Evolutionary conservation across 192 early-diverging fungal genomes (phyloP).

Genomic region (Chytriomyces hyalinus): DNA sequence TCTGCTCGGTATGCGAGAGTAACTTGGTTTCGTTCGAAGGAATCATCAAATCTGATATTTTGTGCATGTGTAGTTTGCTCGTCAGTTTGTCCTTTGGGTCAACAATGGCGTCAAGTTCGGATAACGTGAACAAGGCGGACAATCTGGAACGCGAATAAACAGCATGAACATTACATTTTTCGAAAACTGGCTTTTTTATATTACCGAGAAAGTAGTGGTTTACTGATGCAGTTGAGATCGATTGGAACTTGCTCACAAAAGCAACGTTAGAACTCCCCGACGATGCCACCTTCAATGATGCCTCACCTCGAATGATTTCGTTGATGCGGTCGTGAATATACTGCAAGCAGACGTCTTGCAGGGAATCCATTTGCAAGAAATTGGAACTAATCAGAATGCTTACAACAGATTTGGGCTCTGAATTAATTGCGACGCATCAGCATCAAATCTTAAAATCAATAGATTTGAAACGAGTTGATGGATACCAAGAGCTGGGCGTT

Average conservation of each 20-base stretch:
- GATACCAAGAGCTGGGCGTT: constrained; percentile 47
- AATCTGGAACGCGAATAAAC: constrained; percentile 30
- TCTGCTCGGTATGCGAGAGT: no score
- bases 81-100: constrained; percentile 53
- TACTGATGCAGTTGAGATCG: constrained; percentile 53
- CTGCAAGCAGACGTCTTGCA: constrained; percentile 52
- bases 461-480: background rate
- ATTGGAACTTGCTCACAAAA: constrained; percentile 47
- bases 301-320: constrained; percentile 51
- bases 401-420: constrained; percentile 52
- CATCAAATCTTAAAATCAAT: background rate
- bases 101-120: constrained; percentile 38
- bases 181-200: background rate
- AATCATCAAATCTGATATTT: background rate
- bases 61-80: constrained; percentile 37
- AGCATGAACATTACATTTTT: background rate
- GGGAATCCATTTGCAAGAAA: constrained; percentile 55
- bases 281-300: background rate
- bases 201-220: constrained; percentile 44
- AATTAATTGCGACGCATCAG: no score
- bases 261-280: constrained; percentile 2
- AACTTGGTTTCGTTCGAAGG: background rate
- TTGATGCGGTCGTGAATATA: constrained; percentile 58
- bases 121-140: constrained; percentile 40
- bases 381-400: constrained; percentile 60